phyloP scores from a whole-genome alignment of 257 asterid genomes.

The Apocynum venetum region DNA sequence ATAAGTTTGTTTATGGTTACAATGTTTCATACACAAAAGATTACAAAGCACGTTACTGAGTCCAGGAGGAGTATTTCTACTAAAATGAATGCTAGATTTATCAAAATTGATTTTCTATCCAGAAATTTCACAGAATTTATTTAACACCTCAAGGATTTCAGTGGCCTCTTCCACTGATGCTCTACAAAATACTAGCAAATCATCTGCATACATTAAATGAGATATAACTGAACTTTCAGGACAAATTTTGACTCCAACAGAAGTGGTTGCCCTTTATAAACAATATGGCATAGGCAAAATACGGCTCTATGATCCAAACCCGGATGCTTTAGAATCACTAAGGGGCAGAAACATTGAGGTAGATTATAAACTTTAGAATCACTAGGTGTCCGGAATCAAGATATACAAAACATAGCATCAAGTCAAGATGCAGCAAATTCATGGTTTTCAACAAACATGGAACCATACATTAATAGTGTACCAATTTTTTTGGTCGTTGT shows the following conservation, averaged over 20 bases:
- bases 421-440: conserved; percentile 17
- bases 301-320: conserved; percentile 38
- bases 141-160: no score
- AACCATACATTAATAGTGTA: conserved; percentile 9
- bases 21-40: no score
- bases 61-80: no score
- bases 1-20: no score
- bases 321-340: conserved; percentile 28
- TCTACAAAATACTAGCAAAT: no score
- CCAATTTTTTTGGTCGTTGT: conserved; percentile 28
- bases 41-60: no score
- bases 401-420: conserved; percentile 23
- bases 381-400: conserved; percentile 28
- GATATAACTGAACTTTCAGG: no score
- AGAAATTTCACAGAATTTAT: no score
- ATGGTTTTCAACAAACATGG: conserved; percentile 31
- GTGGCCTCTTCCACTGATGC: no score
- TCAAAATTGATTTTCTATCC: no score
- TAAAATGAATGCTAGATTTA: no score
- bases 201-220: no score
- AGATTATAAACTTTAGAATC: not conserved
- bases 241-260: not conserved
- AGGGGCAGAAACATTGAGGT: conserved; percentile 19
- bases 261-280: conserved; percentile 31
- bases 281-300: conserved; percentile 20